Conservation (phyloP, 140 eudicot species). For the Erigeron philadelphicus region DNA sequence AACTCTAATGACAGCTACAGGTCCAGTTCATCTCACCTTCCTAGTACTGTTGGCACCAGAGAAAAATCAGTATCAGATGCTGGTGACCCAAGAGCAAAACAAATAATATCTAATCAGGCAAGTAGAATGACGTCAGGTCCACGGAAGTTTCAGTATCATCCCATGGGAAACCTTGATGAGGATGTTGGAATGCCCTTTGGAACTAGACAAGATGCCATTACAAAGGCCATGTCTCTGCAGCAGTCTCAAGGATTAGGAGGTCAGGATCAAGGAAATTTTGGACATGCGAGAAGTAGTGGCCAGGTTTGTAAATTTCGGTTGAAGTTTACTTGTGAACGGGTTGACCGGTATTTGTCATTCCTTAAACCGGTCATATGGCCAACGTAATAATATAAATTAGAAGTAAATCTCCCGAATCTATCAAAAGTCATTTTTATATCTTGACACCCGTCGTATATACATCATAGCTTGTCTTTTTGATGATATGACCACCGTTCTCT, state of each 20-base stretch:
- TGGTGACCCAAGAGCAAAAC: constrained; percentile 49
- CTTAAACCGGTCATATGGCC: neutral
- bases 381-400: neutral
- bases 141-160: constrained; percentile 82
- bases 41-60: constrained; percentile 40
- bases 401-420: neutral
- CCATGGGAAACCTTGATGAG: constrained; percentile 80
- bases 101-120: constrained; percentile 39
- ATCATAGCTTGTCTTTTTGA: neutral
- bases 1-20: constrained; percentile 55
- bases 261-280: constrained; percentile 38
- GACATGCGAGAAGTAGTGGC: constrained; percentile 35
- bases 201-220: constrained; percentile 32
- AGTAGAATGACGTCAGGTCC: constrained; percentile 34
- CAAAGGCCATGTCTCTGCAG: constrained; percentile 40
- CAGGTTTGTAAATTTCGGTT: constrained; percentile 27
- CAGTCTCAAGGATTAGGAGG: constrained; percentile 34
- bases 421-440: neutral
- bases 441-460: no score
- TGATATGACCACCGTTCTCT: constrained; percentile 19
- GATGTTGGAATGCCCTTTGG: constrained; percentile 53
- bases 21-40: constrained; percentile 42
- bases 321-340: neutral
- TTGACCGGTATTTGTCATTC: neutral
- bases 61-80: constrained; percentile 39